Evolutionary conservation across 2,329 filamentous ascomycete genomes (phyloP).

Genomic region (Pseudogymnoascus sp.): DNA sequence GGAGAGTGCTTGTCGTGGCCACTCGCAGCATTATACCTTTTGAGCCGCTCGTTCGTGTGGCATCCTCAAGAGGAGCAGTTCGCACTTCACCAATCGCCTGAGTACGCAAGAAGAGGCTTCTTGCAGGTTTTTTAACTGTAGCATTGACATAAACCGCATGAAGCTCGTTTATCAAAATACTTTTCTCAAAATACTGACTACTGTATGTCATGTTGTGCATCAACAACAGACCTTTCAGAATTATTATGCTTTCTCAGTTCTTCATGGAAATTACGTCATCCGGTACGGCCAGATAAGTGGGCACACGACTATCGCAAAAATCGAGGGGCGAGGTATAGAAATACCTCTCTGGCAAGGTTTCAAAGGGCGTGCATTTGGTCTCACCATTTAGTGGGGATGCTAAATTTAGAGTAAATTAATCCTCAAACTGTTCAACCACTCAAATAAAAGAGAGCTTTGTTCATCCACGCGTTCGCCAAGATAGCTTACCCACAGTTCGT

Average conservation of each 20-base stretch:
- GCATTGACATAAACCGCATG: not conserved
- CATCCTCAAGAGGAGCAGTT: constrained; percentile 11
- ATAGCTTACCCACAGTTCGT: not conserved
- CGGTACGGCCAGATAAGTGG: too few relatives aligned
- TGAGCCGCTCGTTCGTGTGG: constrained; percentile 9
- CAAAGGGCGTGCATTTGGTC: too few relatives aligned
- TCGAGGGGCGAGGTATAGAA: too few relatives aligned
- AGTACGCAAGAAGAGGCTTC: constrained; percentile 11
- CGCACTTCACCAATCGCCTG: constrained; percentile 11
- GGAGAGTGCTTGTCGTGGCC: constrained; percentile 11
- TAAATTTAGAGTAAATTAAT: not conserved
- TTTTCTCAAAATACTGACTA: too few relatives aligned
- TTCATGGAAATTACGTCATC: not conserved
- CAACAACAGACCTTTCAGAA: too few relatives aligned
- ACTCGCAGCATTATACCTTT: constrained; percentile 13
- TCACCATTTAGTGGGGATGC: too few relatives aligned
- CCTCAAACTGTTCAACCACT: not conserved
- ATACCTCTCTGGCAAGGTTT: too few relatives aligned
- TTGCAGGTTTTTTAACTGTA: constrained; percentile 5
- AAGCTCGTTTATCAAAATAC: too few relatives aligned
- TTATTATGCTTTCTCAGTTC: too few relatives aligned
- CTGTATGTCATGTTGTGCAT: too few relatives aligned
- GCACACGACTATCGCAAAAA: too few relatives aligned
- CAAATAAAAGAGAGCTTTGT: not conserved
- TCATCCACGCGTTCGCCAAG: not conserved